Conservation (phyloP, 2,329 filamentous ascomycete genomes). For the Colletotrichum siamense region DNA sequence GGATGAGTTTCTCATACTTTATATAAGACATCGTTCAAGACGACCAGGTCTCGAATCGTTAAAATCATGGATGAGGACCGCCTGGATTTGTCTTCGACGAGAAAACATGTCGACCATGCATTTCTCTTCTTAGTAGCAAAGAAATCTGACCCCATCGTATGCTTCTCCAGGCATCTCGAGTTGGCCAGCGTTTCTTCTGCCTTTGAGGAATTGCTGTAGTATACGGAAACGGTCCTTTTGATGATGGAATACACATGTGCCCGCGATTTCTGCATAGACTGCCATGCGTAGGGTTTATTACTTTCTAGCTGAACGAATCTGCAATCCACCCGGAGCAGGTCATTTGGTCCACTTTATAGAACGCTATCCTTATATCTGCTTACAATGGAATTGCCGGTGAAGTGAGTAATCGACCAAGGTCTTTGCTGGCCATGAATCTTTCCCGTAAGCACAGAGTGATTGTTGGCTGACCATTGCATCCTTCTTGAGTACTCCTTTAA, state of each 20-base stretch:
- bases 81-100: background rate
- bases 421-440: too few species aligned
- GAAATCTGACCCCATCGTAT: fast-evolving
- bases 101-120: fast-evolving
- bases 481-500: too few species aligned
- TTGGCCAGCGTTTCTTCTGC: fast-evolving
- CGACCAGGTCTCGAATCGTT: fast-evolving
- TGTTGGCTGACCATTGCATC: too few species aligned
- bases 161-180: background rate
- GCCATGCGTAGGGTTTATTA: fast-evolving
- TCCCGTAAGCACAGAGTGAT: too few species aligned
- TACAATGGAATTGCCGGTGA: too few species aligned
- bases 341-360: background rate
- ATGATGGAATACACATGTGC: background rate
- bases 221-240: background rate
- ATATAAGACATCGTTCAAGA: background rate
- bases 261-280: background rate
- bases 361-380: background rate
- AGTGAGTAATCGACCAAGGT: too few species aligned
- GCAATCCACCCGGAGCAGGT: too few species aligned
- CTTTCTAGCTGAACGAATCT: fast-evolving
- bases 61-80: background rate
- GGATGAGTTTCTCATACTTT: background rate
- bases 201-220: background rate
- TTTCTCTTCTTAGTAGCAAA: background rate